Base-by-base conservation (phyloP, 768 basidiomycete genomes). In the Kwoniella heveanensis region DNA sequence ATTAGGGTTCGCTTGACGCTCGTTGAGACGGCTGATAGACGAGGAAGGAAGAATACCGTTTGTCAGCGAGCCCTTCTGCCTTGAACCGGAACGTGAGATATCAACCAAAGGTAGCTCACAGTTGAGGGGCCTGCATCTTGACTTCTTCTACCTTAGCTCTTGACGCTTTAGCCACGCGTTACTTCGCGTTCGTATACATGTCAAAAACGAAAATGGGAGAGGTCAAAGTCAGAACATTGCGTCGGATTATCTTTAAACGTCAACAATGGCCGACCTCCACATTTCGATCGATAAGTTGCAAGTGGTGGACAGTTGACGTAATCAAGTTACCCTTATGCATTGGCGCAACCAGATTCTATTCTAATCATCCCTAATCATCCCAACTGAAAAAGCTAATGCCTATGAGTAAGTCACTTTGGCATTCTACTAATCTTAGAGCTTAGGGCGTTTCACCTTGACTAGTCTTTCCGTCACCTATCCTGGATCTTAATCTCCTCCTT, bases 1-100 rank as follows among this genome's bases (percentile, higher is more conserved):
- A 54, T 76, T 76, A 0, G 74, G 74, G 65, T 76, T 76, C 1
- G 72, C 57, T 54, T 73, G 68, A 46, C 74, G 65, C 70, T 76
- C 74, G 49, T 76, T 76, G 49, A 76, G 58, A 25, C 74, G 72
- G 29, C 74, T 76, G 36, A 37, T n/a, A 32, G 32, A 32, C 32
- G 32, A 32, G 32, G 32, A 46, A 3, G 53, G 64, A 46, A 64
- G 62, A 30, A 47, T 19, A 4, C 22, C 19, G 10, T n/a, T n/a
- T 46, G 13, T 32, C 32, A 32, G 32, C 32, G 32, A 32, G 32
- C 13, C 13, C 15, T 46, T 17, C n/a, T n/a, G n/a, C n/a, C n/a
- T n/a, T n/a, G n/a, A n/a, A n/a, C 50, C 50, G 17, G 4, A 27
- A 21, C 13, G 19, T 21, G 9, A 36, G 26, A 22, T 53, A 32